These are phyloP conservation scores for Aspergillus melleus DNA, from an alignment of 2,329 filamentous ascomycete genomes.

Conservation along the genomic window DNA sequence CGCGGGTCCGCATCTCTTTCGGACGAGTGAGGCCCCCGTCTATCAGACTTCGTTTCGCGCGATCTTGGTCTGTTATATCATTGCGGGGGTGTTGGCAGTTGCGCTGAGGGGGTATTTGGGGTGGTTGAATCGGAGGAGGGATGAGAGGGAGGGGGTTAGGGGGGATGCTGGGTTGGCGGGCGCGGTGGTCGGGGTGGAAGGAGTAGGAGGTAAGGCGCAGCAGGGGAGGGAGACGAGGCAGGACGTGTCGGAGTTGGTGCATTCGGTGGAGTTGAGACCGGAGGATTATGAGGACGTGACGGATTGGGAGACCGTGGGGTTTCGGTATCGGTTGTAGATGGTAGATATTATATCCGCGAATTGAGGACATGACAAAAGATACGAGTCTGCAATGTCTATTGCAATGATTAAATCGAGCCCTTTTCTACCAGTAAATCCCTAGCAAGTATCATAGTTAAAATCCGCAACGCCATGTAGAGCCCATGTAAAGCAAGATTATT, in stretches of 20 bases:
- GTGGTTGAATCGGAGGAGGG: conserved; percentile 42
- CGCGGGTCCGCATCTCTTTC: conserved; percentile 58
- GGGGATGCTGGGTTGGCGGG: conserved; percentile 23
- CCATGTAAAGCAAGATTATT: conserved; percentile 16
- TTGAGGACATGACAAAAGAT: neutral
- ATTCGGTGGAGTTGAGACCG: conserved; percentile 38
- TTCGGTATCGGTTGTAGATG: conserved; percentile 52
- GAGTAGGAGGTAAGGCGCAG: conserved; percentile 34
- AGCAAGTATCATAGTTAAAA: neutral
- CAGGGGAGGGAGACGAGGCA: conserved; percentile 37
- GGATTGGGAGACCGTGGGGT: conserved; percentile 60
- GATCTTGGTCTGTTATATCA: conserved; percentile 58
- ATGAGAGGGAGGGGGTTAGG: conserved; percentile 2
- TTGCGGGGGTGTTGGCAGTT: conserved; percentile 49
- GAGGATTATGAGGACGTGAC: conserved; percentile 60
- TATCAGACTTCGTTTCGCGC: conserved; percentile 57
- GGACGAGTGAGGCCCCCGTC: conserved; percentile 49
- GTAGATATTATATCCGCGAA: neutral
- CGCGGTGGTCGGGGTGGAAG: conserved; percentile 43
- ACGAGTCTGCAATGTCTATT: neutral
- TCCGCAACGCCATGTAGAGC: neutral
- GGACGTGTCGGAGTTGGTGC: conserved; percentile 30
- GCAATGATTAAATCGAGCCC: neutral
- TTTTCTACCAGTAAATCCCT: neutral
- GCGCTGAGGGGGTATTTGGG: conserved; percentile 51